Percentiles rank a stretch among this genome's conserved stretches.
These are phyloP conservation scores for Oxyria digyna DNA, from an alignment of 148 eudicot genomes.

Conservation along the genomic window DNA sequence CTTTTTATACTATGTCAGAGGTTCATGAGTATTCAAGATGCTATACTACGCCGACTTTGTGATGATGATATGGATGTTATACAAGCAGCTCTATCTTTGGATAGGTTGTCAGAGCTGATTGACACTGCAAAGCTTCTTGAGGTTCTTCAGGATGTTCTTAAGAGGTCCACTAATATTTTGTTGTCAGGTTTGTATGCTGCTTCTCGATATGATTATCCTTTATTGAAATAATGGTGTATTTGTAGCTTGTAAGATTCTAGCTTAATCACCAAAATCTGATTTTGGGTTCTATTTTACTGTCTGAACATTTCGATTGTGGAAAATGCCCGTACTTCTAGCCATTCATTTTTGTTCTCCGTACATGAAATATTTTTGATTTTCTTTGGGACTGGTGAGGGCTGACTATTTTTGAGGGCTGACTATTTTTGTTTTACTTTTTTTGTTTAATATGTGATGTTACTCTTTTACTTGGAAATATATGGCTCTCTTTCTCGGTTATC, in stretches of 20 bases:
- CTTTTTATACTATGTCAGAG: slow-evolving; percentile 22
- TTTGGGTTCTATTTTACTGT: background rate
- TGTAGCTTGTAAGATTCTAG: background rate
- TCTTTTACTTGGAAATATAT: background rate
- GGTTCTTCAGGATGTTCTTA: slow-evolving; percentile 43
- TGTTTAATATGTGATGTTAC: background rate
- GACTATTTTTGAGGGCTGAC: background rate
- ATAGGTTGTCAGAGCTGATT: slow-evolving; percentile 38
- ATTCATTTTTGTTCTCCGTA: background rate
- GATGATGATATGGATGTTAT: slow-evolving; percentile 79
- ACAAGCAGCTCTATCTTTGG: slow-evolving; percentile 49
- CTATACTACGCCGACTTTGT: slow-evolving; percentile 45
- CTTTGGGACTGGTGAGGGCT: background rate
- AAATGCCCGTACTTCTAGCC: background rate
- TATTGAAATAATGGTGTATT: background rate
- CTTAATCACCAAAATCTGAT: background rate
- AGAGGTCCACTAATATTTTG: slow-evolving; percentile 41
- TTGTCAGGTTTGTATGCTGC: slow-evolving; percentile 24
- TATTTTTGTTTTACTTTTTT: background rate
- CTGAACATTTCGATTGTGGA: background rate
- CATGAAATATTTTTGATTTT: background rate
- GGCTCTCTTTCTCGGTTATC: background rate
- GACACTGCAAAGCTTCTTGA: slow-evolving; percentile 30
- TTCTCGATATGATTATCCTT: background rate
- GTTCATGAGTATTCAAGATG: slow-evolving; percentile 48